phyloP scores from a whole-genome alignment of 2,329 filamentous ascomycete genomes.

The Aspergillus fumigatiaffinis region DNA sequence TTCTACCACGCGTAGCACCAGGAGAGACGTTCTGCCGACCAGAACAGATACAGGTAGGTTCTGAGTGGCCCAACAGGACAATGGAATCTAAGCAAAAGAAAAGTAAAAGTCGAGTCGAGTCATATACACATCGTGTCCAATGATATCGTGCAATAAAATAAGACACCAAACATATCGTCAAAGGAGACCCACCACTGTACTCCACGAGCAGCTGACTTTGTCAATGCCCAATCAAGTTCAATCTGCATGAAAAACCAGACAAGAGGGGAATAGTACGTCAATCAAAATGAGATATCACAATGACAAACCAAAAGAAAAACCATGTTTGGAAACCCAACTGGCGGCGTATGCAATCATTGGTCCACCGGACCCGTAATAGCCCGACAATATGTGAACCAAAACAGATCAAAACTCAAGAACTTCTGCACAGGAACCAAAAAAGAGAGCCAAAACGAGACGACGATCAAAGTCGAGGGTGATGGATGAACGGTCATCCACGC shows the following conservation, averaged over 20 bases:
- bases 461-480: neutral
- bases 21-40: too few species aligned
- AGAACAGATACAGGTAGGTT: neutral
- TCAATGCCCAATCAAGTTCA: neutral
- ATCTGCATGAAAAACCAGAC: neutral
- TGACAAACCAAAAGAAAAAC: slow-evolving; percentile 3
- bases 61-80: neutral
- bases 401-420: slow-evolving; percentile 7
- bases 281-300: slow-evolving; percentile 12
- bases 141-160: neutral
- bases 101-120: neutral
- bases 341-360: slow-evolving; percentile 6
- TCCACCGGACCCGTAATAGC: slow-evolving; percentile 11
- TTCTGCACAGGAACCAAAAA: slow-evolving; percentile 6
- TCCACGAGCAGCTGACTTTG: neutral
- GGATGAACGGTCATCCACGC: slow-evolving; percentile 17
- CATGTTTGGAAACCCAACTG: slow-evolving; percentile 3
- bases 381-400: slow-evolving; percentile 12
- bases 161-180: neutral
- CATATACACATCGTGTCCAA: neutral
- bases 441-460: neutral
- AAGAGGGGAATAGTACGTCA: slow-evolving; percentile 12
- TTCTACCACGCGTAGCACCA: neutral
- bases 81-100: neutral
- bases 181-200: neutral